A percentile compares a stretch with the other conserved stretches of the same genome.
These are phyloP conservation scores for Psilocybe tampanensis DNA, from an alignment of 768 basidiomycete genomes.

Conservation along the genomic window DNA sequence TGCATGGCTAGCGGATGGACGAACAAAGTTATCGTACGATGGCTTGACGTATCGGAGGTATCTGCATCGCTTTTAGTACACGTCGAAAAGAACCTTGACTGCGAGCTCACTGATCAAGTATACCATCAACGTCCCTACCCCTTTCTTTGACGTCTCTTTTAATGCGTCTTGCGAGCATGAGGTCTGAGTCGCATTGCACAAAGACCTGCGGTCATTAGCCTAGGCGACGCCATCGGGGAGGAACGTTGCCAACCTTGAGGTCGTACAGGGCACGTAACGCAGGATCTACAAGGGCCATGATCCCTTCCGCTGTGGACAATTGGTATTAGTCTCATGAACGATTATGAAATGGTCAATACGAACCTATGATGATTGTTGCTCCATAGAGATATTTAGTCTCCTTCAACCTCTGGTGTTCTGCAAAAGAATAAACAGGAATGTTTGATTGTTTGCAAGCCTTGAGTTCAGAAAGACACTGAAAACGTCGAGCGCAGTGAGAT, in stretches of 20 bases:
- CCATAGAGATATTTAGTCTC: constrained; percentile 92
- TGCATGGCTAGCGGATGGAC: constrained; percentile 82
- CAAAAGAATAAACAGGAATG: constrained; percentile 95
- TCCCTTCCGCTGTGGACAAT: constrained; percentile 72
- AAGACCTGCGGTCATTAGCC: constrained; percentile 55
- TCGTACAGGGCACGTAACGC: constrained; percentile 82
- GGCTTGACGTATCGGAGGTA: constrained; percentile 96
- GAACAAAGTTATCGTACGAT: constrained; percentile 91
- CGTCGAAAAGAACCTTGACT: not conserved
- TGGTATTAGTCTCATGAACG: not conserved
- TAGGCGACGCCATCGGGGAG: not conserved
- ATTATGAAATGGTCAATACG: not conserved
- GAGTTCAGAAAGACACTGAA: constrained; percentile 81
- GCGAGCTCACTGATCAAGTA: constrained; percentile 77
- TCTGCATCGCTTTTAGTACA: constrained; percentile 36
- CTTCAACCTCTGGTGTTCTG: constrained; percentile 78
- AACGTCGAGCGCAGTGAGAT: not conserved
- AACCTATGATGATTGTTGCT: constrained; percentile 88
- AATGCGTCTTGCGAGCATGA: constrained; percentile 96
- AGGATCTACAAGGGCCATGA: constrained; percentile 86
- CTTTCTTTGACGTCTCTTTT: constrained; percentile 87
- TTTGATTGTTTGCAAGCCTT: constrained; percentile 83
- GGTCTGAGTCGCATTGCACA: constrained; percentile 92
- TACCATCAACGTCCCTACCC: constrained; percentile 81
- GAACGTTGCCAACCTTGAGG: constrained; percentile 62